Evolutionary conservation across 176 grass and related monocot species (phyloP), one percentile per base, ranked within the genome.

Genomic region (Musa itinerans): DNA sequence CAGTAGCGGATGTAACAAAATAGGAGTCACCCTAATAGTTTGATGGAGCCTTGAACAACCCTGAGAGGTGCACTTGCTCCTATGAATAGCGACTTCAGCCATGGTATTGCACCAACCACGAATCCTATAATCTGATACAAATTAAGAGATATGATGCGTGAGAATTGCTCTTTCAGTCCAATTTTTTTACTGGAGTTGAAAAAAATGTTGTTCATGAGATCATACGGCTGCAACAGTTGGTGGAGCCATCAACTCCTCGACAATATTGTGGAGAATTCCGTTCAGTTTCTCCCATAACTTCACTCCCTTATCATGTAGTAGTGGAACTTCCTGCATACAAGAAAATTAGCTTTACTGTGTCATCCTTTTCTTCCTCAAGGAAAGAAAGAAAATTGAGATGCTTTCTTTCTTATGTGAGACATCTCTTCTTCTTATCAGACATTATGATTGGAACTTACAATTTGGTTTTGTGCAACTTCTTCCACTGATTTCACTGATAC

Each of bases 231-330:
- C 57, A 76, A 65, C 51, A 71, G 74, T 22, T 72, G 66, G 72
- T 17, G 54, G 64, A 12, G 54, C 70, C 29, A 85, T 59, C 24
- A 84, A 50, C 53, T 79, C 68, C 61, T 76, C 72, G 55, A 49
- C 57, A 17, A 81, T 76, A 73, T 81, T 74, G 52, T 71, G 72
- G 1, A 49, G 19, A 9, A 21, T n/a, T 74, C 78, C 52, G 68
- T 70, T 86, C 16, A 85, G 34, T 49, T 78, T 98, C n/a, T 68
- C 68, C 78, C 82, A 98, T 54, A 93, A 82, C 50, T 80, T 87
- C 70, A 82, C 85, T 48, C 51, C 57, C 10, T 85, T 71, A 13
- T 62, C 53, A 20, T 55, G 77, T 59, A 91, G 72, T 7, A 98
- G 78, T 52, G 95, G 86, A 13, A 72, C 62, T 21, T 69, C 87